Percentiles rank a stretch among this genome's conserved stretches.
Evolutionary conservation across 257 asterid genomes (phyloP).

Genomic region (Orobanche coerulescens): DNA sequence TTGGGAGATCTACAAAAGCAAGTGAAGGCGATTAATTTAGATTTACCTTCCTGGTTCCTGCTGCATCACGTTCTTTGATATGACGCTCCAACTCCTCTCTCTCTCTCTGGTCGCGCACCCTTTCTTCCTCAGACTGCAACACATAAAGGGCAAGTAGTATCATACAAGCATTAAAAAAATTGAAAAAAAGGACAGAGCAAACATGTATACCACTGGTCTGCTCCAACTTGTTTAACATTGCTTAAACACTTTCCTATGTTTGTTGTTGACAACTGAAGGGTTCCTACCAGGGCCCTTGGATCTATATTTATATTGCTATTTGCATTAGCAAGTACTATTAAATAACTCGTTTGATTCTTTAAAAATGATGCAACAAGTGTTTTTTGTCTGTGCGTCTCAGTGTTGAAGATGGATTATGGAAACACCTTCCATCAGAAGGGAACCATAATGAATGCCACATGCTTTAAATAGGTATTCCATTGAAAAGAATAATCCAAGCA

Average conservation of each 20-base stretch:
- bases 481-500: slow-evolving; percentile 3
- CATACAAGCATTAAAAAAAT: background rate
- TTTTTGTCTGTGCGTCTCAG: background rate
- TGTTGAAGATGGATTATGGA: slow-evolving; percentile 7
- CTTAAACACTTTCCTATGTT: background rate
- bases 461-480: background rate
- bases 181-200: background rate
- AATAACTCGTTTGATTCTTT: background rate
- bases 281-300: background rate
- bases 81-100: slow-evolving; percentile 78
- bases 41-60: slow-evolving; percentile 78
- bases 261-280: slow-evolving; percentile 8
- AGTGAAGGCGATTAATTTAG: slow-evolving; percentile 10
- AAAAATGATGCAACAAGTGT: background rate
- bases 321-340: slow-evolving; percentile 6
- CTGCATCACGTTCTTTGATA: slow-evolving; percentile 80
- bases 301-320: background rate
- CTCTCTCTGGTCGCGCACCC: slow-evolving; percentile 78
- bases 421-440: background rate
- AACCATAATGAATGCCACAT: background rate
- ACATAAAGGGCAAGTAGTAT: slow-evolving; percentile 15
- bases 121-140: slow-evolving; percentile 85
- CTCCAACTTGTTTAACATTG: slow-evolving; percentile 12
- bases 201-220: background rate
- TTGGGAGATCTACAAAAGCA: slow-evolving; percentile 1